Evolutionary conservation across 2,329 filamentous ascomycete genomes (phyloP).

Genomic region (Scedosporium boydii): DNA sequence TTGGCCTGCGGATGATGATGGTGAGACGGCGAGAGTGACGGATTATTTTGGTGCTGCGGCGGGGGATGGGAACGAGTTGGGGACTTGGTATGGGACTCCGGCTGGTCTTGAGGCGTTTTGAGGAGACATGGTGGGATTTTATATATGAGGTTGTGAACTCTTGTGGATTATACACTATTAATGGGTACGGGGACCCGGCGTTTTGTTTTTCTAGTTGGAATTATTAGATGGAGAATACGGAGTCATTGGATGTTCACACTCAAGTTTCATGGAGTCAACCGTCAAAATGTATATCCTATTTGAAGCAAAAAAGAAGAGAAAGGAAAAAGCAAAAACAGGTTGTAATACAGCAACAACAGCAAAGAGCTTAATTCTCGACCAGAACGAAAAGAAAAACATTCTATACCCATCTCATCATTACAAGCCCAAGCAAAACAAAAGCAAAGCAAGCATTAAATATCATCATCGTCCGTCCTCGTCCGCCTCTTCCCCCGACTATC

Average conservation of each 20-base stretch:
- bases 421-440: not conserved
- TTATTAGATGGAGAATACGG: too few relatives aligned
- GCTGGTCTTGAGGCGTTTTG: conserved; percentile 62
- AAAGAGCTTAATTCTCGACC: conserved; percentile 5
- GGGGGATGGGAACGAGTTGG: conserved; percentile 49
- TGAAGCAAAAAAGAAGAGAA: not conserved
- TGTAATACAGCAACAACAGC: conserved; percentile 3
- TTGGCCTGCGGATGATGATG: conserved; percentile 71
- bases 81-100: conserved; percentile 73
- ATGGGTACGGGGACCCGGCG: too few relatives aligned
- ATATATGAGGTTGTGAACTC: too few relatives aligned
- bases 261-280: too few relatives aligned
- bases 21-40: conserved; percentile 59
- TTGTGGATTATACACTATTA: too few relatives aligned
- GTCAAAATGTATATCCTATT: not conserved
- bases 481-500: conserved; percentile 48
- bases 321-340: not conserved
- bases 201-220: too few relatives aligned
- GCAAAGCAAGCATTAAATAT: conserved; percentile 31
- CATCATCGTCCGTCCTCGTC: conserved; percentile 40
- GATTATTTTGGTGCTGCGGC: conserved; percentile 55
- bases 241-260: too few relatives aligned
- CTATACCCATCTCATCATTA: not conserved
- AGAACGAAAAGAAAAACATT: too few relatives aligned
- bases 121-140: conserved; percentile 11